Base-by-base conservation (phyloP, 169 alveolate species). In the Eimeria brunetti region DNA sequence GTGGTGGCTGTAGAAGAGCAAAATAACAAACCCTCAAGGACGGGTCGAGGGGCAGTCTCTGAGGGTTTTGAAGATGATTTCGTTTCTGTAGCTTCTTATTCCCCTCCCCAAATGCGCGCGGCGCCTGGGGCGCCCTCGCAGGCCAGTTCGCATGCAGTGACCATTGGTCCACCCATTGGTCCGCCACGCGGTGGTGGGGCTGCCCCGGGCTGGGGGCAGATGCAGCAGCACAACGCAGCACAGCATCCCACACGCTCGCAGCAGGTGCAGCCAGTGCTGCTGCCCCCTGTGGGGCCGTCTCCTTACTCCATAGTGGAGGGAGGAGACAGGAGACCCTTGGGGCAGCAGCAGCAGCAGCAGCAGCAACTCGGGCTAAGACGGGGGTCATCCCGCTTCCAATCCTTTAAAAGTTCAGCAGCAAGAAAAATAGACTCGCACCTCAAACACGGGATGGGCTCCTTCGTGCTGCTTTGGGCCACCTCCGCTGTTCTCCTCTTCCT, bases 201-300 rank as follows among this genome's bases (percentile, higher is more conserved):
- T 64, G n/a, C n/a, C n/a, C n/a, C n/a, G n/a, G n/a, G n/a, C n/a
- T n/a, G n/a, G n/a, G n/a, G n/a, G n/a, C n/a, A n/a, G n/a, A n/a
- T n/a, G n/a, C 58, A 12, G 56, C 49, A 30, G 14, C 18, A 6
- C 81, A 0, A 27, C 20, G 30, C 84, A 38, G n/a, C 84, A 53
- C 84, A 44, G 16, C 58, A 33, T n/a, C 84, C 84, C 56, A 73
- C 56, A 36, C 53, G 84, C 0, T n/a, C 84, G 11, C 84, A 73
- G 84, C 84, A 73, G 84, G 84, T 73, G 56, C 84, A 73, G 56
- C 84, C 84, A 27, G 84, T 73, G 56, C 56, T 73, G 51, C 12
- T 73, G 56, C 18, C 84, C 18, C 84, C 84, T 36, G 84, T 5
- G 8, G 84, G 84, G 84, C 56, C n/a, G 33, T 16, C 41, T 30